These are phyloP conservation scores for Candida multigemmis DNA, from an alignment of 805 yeast genomes.

Conservation along the genomic window DNA sequence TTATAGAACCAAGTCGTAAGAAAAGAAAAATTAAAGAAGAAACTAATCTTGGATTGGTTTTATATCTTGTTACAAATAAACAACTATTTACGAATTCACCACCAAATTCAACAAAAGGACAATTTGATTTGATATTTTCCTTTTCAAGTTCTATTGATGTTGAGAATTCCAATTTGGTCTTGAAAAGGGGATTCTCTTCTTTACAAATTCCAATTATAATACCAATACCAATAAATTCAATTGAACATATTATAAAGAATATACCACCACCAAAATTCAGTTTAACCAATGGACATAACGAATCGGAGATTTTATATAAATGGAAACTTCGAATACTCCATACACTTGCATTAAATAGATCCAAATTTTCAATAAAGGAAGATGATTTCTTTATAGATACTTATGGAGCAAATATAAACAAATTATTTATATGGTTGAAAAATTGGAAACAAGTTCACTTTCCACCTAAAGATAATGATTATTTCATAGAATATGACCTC, in stretches of 20 bases:
- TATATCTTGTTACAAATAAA: too few species aligned
- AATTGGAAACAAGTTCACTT: slow-evolving; percentile 10
- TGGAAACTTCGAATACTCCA: slow-evolving; percentile 25
- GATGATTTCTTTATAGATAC: slow-evolving; percentile 11
- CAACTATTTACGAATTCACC: too few species aligned
- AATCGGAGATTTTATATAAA: slow-evolving; percentile 11
- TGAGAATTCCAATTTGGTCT: too few species aligned
- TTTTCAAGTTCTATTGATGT: too few species aligned
- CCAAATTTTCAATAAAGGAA: slow-evolving; percentile 9
- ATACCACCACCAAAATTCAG: slow-evolving; percentile 9
- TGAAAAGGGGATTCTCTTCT: neutral
- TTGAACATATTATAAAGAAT: slow-evolving; percentile 4
- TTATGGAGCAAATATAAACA: slow-evolving; percentile 19
- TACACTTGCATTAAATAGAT: slow-evolving; percentile 19
- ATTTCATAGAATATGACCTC: slow-evolving; percentile 12
- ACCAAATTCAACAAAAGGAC: too few species aligned
- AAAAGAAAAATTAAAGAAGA: too few species aligned
- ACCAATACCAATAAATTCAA: slow-evolving; percentile 20
- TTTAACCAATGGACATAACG: slow-evolving; percentile 6
- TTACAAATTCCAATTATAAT: slow-evolving; percentile 22
- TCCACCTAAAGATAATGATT: slow-evolving; percentile 6
- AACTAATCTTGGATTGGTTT: too few species aligned
- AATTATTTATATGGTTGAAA: slow-evolving; percentile 17
- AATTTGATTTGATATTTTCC: too few species aligned
- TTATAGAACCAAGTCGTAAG: too few species aligned